Percentiles rank a stretch among this genome's conserved stretches.
Evolutionary conservation across 306 rosid species (phyloP).

Genomic region (Pyrus bretschneideri): DNA sequence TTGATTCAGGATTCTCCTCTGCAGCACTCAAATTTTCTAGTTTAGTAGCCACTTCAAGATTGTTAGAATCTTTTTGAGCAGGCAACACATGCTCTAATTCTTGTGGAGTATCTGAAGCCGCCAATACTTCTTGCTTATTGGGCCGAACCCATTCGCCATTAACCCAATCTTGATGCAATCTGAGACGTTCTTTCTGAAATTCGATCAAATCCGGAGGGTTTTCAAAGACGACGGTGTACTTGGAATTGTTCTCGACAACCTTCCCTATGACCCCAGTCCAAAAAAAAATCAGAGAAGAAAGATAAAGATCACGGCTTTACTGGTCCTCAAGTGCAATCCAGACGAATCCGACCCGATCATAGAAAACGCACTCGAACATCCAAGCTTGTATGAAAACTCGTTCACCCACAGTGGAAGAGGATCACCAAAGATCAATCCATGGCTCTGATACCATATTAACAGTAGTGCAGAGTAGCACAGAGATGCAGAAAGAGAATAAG

Average conservation of each 20-base stretch:
- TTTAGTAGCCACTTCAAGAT: constrained; percentile 3
- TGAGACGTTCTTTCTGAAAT: constrained; percentile 19
- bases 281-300: no score
- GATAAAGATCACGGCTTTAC: no score
- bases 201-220: constrained; percentile 35
- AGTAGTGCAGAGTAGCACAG: no score
- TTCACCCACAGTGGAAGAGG: no score
- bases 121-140: constrained; percentile 16
- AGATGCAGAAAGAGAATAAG: no score
- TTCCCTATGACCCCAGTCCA: constrained; percentile 38
- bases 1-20: constrained; percentile 12
- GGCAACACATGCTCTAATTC: not conserved
- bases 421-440: no score
- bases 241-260: constrained; percentile 15
- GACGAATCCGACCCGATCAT: no score
- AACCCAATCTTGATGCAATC: constrained; percentile 39
- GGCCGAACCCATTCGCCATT: constrained; percentile 33
- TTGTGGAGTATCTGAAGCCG: not conserved
- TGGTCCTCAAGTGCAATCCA: no score
- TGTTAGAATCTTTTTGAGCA: not conserved
- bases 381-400: no score
- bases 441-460: no score
- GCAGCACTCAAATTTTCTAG: constrained; percentile 2
- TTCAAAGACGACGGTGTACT: constrained; percentile 24
- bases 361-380: no score